Evolutionary conservation across 352 stramenopile genomes (phyloP), one percentile per base, ranked within the genome.

Genomic region (Phytopythium delawarense): DNA sequence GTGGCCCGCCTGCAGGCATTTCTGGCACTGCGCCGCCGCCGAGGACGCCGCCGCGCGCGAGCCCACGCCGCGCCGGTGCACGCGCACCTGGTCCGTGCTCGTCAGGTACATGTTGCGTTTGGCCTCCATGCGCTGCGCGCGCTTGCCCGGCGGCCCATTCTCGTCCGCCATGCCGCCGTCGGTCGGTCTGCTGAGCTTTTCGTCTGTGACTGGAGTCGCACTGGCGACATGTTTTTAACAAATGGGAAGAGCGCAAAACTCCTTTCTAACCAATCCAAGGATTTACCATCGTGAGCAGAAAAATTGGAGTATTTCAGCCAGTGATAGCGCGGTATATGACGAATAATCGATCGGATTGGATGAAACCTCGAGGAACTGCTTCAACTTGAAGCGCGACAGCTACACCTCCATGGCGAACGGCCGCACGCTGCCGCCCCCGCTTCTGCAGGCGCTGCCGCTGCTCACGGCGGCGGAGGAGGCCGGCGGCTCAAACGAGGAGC

Each of bases 101-200:
- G 77, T 90, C 53, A 85, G 79, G 64, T 92, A 92, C 83, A 92
- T 92, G 63, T 89, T 90, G 59, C 81, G 81, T 44, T 84, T 83
- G 34, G 83, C 83, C 62, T 92, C 83, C 68, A 90, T 82, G 52
- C 83, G 80, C 68, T 74, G 69, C 44, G 83, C 77, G 80, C 83
- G 89, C 55, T 75, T 80, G 62, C 78, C 81, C 48, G 84, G 67
- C 44, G 79, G 72, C 50, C 68, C 78, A n/a, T 86, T 70, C 37
- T 74, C 70, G 11, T 61, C 61, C 39, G 37, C 55, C 37, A 60
- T 51, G 23, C 46, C 7, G 46, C 25, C 8, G 12, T 32, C 7
- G 20, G 37, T 20, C 15, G 4, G 34, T 20, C n/a, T 2, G 48
- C 58, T 58, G 37, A 55, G 40, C 15, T 60, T 23, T 15, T 32